Evolutionary conservation across 2,329 filamentous ascomycete species (phyloP), one percentile per base, ranked within the genome.

Genomic region (Diaporthe destruens): DNA sequence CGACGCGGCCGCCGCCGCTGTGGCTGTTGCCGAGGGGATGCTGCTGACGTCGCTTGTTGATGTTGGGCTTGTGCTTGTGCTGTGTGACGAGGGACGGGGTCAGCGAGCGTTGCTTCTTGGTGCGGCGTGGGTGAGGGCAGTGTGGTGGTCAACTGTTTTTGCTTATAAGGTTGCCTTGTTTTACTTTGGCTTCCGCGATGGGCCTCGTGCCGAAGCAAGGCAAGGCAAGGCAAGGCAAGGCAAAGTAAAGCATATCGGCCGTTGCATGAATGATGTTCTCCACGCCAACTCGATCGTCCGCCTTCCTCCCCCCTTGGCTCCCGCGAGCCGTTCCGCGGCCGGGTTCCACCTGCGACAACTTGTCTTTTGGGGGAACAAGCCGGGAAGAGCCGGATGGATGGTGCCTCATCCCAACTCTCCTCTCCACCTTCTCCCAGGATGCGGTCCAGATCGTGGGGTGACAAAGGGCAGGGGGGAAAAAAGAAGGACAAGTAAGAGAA

Each of bases 11-110:
- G 70, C 72, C 1, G 74, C 74, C 6, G 67, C 72, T 2, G 74
- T 69, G 20, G 75, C 71, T 6, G 71, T 75, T 2, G 74, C 73
- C 8, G 71, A 59, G 2, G 73, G 77, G 42, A 68, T 56, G 36
- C 29, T 69, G 65, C 71, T 53, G 55, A 56, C 1, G 61, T 54
- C 11, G 14, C 14, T 44, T 49, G 73, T 44, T 9, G 71, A n/a
- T 8, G 56, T 39, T 65, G 61, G 2, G 12, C 49, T 65, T 63
- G 51, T 3, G n/a, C 16, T 66, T 25, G 61, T 2, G 47, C 61
- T 66, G 61, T 25, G 42, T 39, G 61, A 3, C 11, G 4, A 20
- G n/a, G 16, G n/a, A 20, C 1, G 2, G 8, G 39, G 61, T 66
- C 61, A 66, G 61, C 20, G 18, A 66, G 61, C 20, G 18, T 25